A percentile compares a stretch with the other conserved stretches of the same genome.
phyloP scores from a whole-genome alignment of 139 green algal species.

The Chlorella sp. region DNA sequence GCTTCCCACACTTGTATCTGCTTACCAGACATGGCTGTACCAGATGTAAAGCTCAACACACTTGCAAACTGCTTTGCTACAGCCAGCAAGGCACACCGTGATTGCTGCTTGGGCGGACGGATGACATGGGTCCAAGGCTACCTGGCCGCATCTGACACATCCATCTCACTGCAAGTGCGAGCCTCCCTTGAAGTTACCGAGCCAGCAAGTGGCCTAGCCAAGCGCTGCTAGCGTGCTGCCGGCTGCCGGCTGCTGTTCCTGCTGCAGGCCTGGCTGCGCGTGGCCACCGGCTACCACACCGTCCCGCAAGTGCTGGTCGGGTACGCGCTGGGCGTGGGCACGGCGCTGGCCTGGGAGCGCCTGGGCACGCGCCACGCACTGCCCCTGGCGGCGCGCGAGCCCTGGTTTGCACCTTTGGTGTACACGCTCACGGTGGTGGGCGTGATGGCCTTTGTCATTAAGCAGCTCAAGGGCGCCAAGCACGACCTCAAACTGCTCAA shows the following conservation, averaged over 20 bases:
- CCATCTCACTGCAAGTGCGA: no score
- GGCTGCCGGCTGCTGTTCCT: background rate
- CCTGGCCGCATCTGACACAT: no score
- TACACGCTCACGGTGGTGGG: background rate
- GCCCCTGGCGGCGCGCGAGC: background rate
- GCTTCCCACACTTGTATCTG: background rate
- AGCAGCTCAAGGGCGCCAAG: background rate
- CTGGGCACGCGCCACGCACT: background rate
- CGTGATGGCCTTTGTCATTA: background rate
- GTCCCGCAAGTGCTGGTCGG: constrained; percentile 55
- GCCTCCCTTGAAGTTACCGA: no score
- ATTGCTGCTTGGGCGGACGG: no score
- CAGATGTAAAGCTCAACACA: background rate
- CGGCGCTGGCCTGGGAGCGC: constrained; percentile 19
- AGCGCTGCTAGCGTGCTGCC: no score
- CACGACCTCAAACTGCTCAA: background rate
- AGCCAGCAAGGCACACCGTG: background rate
- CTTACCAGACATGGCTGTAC: background rate
- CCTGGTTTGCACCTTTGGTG: background rate
- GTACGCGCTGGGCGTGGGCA: constrained; percentile 34
- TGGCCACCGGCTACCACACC: constrained; percentile 63
- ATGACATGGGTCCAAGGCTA: no score
- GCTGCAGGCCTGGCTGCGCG: constrained; percentile 54
- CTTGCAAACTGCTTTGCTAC: background rate
- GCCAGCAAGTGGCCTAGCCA: no score